Conservation (phyloP, 2,329 filamentous ascomycete species). For the Calonectria hongkongensis region DNA sequence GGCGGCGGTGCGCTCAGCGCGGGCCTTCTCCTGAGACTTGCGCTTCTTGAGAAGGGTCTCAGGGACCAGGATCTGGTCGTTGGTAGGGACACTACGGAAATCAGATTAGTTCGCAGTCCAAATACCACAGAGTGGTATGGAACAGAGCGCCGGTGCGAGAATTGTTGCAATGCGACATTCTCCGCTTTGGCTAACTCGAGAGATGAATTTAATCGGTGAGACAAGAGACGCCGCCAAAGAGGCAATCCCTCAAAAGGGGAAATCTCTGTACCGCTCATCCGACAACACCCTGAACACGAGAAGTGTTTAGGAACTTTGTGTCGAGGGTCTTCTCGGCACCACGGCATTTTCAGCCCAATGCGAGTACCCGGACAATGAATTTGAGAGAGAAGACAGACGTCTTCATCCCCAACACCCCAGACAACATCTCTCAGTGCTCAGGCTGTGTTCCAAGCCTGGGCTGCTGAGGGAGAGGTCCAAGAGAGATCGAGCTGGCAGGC, state of each 20-base stretch:
- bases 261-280: constrained; percentile 74
- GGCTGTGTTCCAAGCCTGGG: constrained; percentile 67
- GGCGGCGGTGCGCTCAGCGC: constrained; percentile 88
- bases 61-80: constrained; percentile 96
- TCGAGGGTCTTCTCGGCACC: constrained; percentile 54
- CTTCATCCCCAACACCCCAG: constrained; percentile 89
- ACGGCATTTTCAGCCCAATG: constrained; percentile 54
- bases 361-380: constrained; percentile 73
- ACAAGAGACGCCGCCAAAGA: constrained; percentile 45
- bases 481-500: constrained; percentile 87
- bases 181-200: constrained; percentile 90
- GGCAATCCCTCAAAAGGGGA: not conserved
- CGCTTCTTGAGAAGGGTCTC: constrained; percentile 99
- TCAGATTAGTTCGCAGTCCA: constrained; percentile 88
- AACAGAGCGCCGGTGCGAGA: constrained; percentile 89
- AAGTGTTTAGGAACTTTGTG: constrained; percentile 63
- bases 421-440: constrained; percentile 75
- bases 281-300: constrained; percentile 81
- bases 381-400: constrained; percentile 81
- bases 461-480: constrained; percentile 75
- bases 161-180: constrained; percentile 95
- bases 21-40: constrained; percentile 99
- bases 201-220: constrained; percentile 88
- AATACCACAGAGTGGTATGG: constrained; percentile 73
- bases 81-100: constrained; percentile 84